Conservation (phyloP, 208 protist genomes). For the Perkinsela sp. region DNA sequence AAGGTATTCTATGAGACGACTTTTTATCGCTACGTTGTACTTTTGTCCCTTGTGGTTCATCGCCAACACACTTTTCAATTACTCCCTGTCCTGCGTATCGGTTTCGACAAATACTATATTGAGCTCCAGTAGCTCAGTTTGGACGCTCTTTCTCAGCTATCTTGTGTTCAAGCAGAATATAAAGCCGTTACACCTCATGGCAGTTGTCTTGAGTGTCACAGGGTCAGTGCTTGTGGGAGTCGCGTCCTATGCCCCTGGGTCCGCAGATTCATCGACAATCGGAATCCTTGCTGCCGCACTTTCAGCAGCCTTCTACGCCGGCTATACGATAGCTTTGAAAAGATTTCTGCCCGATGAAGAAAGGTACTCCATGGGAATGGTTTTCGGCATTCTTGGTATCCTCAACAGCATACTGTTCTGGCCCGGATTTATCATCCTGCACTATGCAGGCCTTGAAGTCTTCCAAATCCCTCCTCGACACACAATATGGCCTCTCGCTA, state of each 20-base stretch:
- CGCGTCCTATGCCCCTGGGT: slow-evolving; percentile 11
- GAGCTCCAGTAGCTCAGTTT: slow-evolving; percentile 45
- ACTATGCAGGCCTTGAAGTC: slow-evolving; percentile 16
- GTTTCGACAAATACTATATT: slow-evolving; percentile 60
- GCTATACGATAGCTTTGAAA: slow-evolving; percentile 51
- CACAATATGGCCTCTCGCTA: slow-evolving; percentile 10
- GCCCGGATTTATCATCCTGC: slow-evolving; percentile 24
- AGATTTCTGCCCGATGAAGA: slow-evolving; percentile 40
- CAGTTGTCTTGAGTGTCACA: slow-evolving; percentile 21
- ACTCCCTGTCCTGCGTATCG: slow-evolving; percentile 41
- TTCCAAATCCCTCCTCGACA: slow-evolving; percentile 19
- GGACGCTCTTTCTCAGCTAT: slow-evolving; percentile 36
- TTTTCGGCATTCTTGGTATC: slow-evolving; percentile 51
- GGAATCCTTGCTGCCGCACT: slow-evolving; percentile 23
- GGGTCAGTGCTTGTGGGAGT: slow-evolving; percentile 30
- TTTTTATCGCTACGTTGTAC: slow-evolving; percentile 23
- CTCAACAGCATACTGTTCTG: slow-evolving; percentile 36
- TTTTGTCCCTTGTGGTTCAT: slow-evolving; percentile 66
- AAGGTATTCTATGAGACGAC: background rate
- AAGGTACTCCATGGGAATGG: slow-evolving; percentile 39
- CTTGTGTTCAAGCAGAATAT: slow-evolving; percentile 27
- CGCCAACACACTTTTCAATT: slow-evolving; percentile 65
- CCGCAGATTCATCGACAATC: slow-evolving; percentile 1
- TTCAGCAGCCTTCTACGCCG: slow-evolving; percentile 55
- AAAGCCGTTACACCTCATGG: slow-evolving; percentile 12